Base-by-base conservation (phyloP, 2,329 filamentous ascomycete species). In the Aspergillus fumigatiaffinis region DNA sequence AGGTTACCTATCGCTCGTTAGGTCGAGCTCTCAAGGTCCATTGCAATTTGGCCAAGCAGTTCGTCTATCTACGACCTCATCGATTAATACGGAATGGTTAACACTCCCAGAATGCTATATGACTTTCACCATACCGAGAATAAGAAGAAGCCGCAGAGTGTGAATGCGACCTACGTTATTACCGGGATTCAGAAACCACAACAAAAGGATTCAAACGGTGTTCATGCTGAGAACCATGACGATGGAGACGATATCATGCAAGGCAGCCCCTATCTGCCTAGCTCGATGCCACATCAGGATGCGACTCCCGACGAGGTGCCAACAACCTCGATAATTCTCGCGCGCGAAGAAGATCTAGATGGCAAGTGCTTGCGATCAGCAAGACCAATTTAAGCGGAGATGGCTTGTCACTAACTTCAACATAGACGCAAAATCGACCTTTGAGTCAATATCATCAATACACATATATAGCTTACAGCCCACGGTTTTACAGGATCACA, bases 161-260 rank as follows among this genome's bases (percentile, higher is more conserved):
- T 97, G n/a, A 85, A 95, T 76, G 94, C 93, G 48, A 97, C 92
- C n/a, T 99, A 97, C 75, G 79, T 97, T 51, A 71, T 99, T 49
- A 89, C 87, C 52, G 94, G 93, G 42, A 83, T 79, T 23, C 88
- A 84, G 67, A 80, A 75, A 53, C 67, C 68, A 5, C 68, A 70
- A 20, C 72, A 75, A 14, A 52, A 67, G 25, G 56, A 65, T 26
- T 64, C 72, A 10, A 81, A 80, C 62, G 77, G 73, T 23, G 60
- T 65, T 50, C 67, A 71, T 32, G 70, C 68, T 21, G 26, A 29
- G 25, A 76, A 80, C 38, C 84, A 79, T n/a, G 87, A 89, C 53
- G 84, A 91, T 56, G 55, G 42, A 14, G 85, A 87, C 48, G 76
- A 79, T 41, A 60, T 75, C 60, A 87, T 88, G 81, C 83, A 80